Evolutionary conservation across 306 rosid genomes (phyloP).

Genomic region (Comarum palustre): DNA sequence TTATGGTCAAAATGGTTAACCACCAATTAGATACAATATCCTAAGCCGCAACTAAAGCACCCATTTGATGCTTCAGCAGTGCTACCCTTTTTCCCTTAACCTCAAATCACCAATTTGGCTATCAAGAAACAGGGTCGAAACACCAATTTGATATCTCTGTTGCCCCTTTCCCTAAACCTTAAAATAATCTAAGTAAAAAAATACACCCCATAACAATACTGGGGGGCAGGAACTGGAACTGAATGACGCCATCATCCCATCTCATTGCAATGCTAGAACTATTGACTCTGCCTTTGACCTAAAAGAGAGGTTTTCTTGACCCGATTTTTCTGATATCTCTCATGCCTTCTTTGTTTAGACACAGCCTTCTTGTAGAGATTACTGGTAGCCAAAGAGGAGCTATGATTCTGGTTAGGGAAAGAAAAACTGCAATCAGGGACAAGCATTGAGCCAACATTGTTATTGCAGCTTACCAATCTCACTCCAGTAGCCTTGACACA

Average conservation of each 20-base stretch:
- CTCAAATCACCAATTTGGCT: neutral
- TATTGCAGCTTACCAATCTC: neutral
- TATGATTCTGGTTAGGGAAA: neutral
- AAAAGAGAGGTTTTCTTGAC: conserved; percentile 28
- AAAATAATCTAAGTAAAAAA: neutral
- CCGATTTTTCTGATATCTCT: conserved; percentile 46
- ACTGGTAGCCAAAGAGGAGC: neutral
- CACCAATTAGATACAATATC: conserved; percentile 12
- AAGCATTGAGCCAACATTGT: conserved; percentile 18
- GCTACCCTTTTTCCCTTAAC: neutral
- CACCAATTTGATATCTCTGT: neutral
- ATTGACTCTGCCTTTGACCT: neutral
- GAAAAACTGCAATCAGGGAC: conserved; percentile 49
- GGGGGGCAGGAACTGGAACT: neutral
- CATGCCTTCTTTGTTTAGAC: conserved; percentile 51
- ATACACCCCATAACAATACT: neutral
- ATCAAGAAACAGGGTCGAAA: neutral
- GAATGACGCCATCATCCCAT: neutral
- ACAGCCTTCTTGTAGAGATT: conserved; percentile 14
- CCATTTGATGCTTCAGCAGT: neutral
- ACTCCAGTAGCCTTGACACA: neutral
- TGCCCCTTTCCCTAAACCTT: neutral
- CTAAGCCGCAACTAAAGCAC: neutral
- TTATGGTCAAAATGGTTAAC: neutral
- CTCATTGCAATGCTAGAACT: neutral